Evolutionary conservation across 805 yeast species (phyloP).

Genomic region (Priceomyces carsonii): DNA sequence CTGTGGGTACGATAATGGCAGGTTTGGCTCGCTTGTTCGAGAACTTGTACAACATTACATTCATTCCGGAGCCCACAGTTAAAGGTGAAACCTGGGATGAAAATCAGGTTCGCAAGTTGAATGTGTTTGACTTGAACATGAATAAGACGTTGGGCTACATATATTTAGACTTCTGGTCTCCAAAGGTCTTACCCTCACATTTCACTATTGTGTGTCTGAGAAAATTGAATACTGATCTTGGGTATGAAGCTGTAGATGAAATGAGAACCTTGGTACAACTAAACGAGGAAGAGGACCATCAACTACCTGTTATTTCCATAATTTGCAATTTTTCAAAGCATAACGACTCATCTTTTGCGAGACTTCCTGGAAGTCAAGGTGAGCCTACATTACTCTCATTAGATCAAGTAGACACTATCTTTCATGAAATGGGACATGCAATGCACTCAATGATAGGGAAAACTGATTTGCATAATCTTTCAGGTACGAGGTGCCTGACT

Average conservation of each 20-base stretch:
- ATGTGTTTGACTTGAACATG: constrained; percentile 61
- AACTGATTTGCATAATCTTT: constrained; percentile 84
- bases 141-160: constrained; percentile 70
- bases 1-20: constrained; percentile 81
- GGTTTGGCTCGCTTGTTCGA: constrained; percentile 76
- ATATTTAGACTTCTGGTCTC: constrained; percentile 83
- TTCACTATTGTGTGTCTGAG: constrained; percentile 96
- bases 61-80: constrained; percentile 62
- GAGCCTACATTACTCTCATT: constrained; percentile 61
- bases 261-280: constrained; percentile 31
- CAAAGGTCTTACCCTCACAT: constrained; percentile 86
- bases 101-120: constrained; percentile 76
- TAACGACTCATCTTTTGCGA: constrained; percentile 24
- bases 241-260: constrained; percentile 25
- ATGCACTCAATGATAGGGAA: constrained; percentile 96
- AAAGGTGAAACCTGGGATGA: constrained; percentile 84
- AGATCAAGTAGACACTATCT: constrained; percentile 86
- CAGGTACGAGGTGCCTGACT: constrained; percentile 94
- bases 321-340: constrained; percentile 74
- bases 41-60: constrained; percentile 71
- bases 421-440: constrained; percentile 99
- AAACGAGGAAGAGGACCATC: constrained; percentile 55
- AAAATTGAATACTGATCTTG: constrained; percentile 55
- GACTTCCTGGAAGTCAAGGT: constrained; percentile 24
- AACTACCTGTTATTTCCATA: constrained; percentile 85